phyloP scores from a whole-genome alignment of 106 monocot species.

The Narthecium ossifragum region DNA sequence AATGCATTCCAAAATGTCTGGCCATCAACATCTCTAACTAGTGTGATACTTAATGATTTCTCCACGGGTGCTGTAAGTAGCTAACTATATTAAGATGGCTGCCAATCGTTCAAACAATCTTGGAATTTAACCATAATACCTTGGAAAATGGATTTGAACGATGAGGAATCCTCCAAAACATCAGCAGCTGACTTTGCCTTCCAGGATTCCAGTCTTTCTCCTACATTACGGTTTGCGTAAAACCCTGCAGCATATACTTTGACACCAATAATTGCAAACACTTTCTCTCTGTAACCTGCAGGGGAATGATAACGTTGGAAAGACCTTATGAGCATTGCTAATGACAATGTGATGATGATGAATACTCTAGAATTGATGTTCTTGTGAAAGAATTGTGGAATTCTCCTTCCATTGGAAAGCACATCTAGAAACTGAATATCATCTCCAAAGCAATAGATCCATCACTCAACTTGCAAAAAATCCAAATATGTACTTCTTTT shows the following conservation, averaged over 20 bases:
- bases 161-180: constrained; percentile 33
- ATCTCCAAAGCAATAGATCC: not conserved
- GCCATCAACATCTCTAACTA: constrained; percentile 75
- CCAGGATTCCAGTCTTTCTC: constrained; percentile 25
- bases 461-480: not conserved
- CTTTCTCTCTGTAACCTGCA: constrained; percentile 78
- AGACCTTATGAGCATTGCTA: not conserved
- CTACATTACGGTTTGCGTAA: constrained; percentile 28
- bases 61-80: constrained; percentile 33
- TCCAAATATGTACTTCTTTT: not conserved
- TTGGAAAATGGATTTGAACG: constrained; percentile 44
- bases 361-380: not conserved
- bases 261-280: constrained; percentile 78
- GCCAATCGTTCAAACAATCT: not conserved
- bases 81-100: not conserved
- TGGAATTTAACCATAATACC: constrained; percentile 11
- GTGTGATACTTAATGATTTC: constrained; percentile 61
- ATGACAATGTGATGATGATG: not conserved
- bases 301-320: not conserved
- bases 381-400: too few species aligned
- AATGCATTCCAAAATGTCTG: constrained; percentile 85
- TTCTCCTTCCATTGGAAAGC: too few species aligned
- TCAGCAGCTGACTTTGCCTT: constrained; percentile 36
- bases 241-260: constrained; percentile 83
- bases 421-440: not conserved